These are phyloP conservation scores for Arachis stenosperma DNA, from an alignment of 306 rosid species.

Conservation along the genomic window DNA sequence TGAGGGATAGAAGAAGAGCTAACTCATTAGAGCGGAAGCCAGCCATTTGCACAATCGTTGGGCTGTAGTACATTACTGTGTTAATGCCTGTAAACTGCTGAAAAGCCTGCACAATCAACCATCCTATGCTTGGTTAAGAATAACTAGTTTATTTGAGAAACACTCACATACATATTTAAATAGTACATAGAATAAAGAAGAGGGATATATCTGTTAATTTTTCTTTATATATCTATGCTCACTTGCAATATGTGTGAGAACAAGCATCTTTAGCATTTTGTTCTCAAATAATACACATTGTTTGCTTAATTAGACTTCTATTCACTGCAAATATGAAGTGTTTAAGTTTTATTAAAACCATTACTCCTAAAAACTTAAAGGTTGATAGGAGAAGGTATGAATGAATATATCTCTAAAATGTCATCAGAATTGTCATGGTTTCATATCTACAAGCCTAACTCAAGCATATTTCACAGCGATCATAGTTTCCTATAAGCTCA, in stretches of 20 bases:
- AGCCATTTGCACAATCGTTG: slow-evolving; percentile 95
- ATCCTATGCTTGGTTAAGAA: no score
- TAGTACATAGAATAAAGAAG: no score
- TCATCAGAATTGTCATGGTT: background rate
- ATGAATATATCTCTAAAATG: background rate
- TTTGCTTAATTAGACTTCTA: background rate
- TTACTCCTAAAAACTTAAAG: no score
- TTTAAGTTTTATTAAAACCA: background rate
- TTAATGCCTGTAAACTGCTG: slow-evolving; percentile 96
- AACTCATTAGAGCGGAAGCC: slow-evolving; percentile 76
- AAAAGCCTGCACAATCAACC: slow-evolving; percentile 63
- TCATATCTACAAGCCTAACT: slow-evolving; percentile 3
- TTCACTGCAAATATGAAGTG: slow-evolving; percentile 1
- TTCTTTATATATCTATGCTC: no score
- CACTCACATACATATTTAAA: no score
- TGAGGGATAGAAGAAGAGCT: slow-evolving; percentile 82
- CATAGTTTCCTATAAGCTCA: background rate
- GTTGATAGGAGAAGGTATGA: no score
- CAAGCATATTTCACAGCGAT: slow-evolving; percentile 20
- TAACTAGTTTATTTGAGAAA: no score
- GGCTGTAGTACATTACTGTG: slow-evolving; percentile 98
- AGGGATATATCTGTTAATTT: no score
- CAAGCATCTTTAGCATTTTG: background rate
- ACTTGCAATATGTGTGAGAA: no score
- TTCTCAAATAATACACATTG: background rate